phyloP scores from a whole-genome alignment of 306 rosid species.

The Quercus robur region DNA sequence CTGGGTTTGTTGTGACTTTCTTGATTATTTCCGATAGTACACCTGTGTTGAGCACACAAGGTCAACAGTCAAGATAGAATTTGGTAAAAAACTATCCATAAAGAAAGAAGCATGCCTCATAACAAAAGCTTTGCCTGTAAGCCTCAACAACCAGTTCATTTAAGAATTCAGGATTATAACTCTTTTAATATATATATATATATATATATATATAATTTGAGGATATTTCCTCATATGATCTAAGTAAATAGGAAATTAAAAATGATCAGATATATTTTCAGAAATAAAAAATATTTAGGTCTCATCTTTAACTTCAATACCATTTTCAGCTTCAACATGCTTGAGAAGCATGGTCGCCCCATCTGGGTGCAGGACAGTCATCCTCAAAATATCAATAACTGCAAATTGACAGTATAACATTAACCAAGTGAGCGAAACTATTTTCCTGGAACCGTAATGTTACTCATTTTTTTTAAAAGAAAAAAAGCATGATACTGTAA shows the following conservation, averaged over 20 bases:
- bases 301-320: constrained; percentile 37
- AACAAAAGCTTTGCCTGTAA: not conserved
- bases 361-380: constrained; percentile 83
- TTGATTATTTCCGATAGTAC: constrained; percentile 49
- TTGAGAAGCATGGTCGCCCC: constrained; percentile 62
- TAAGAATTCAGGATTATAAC: not conserved
- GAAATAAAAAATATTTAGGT: constrained; percentile 3
- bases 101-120: not conserved
- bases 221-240: not conserved
- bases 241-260: constrained; percentile 9
- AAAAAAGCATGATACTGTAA: constrained; percentile 5
- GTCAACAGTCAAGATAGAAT: constrained; percentile 21
- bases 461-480: not conserved
- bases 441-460: constrained; percentile 5
- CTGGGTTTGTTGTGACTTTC: constrained; percentile 50
- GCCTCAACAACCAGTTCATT: not conserved
- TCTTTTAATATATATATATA: not conserved
- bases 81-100: not conserved
- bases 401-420: constrained; percentile 33
- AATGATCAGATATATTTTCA: constrained; percentile 11
- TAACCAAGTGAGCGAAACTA: constrained; percentile 5
- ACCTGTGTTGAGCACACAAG: constrained; percentile 41
- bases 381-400: constrained; percentile 79
- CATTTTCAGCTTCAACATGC: constrained; percentile 58
- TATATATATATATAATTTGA: not conserved